Conservation (phyloP, 176 grass and related monocot species). For the Eremochloa ophiuroides region DNA sequence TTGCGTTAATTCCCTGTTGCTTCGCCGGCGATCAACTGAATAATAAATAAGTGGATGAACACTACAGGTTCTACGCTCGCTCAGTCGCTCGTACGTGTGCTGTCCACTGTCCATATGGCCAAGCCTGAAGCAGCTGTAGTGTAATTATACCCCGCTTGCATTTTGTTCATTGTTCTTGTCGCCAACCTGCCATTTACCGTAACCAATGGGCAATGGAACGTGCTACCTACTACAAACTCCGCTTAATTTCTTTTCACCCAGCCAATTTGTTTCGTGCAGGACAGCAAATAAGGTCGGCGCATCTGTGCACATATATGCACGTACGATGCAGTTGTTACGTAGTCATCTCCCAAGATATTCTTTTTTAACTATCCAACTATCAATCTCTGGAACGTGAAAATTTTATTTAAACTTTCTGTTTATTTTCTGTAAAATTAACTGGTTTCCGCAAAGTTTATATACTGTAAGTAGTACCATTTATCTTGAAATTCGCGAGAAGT, state of each 20-base stretch:
- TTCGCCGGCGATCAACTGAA: background rate
- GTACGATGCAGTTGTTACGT: background rate
- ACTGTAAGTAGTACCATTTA: too few species aligned
- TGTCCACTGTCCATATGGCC: background rate
- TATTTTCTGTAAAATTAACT: too few species aligned
- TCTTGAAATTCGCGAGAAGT: too few species aligned
- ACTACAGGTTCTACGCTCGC: background rate
- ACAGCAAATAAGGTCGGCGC: background rate
- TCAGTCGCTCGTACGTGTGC: too few species aligned
- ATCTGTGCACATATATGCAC: background rate
- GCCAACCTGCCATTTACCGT: background rate
- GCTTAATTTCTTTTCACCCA: background rate
- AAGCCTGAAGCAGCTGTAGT: background rate
- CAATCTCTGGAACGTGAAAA: too few species aligned
- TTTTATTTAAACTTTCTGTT: too few species aligned
- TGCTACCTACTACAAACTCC: background rate
- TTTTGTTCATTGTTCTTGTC: background rate
- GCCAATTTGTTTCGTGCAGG: background rate
- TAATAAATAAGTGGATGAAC: too few species aligned
- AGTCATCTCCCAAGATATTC: background rate
- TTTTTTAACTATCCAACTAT: too few species aligned
- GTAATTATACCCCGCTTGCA: background rate
- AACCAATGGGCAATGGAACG: background rate
- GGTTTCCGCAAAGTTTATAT: too few species aligned
- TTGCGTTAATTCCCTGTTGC: too few species aligned